Evolutionary conservation across 2,329 filamentous ascomycete genomes (phyloP), one percentile per base, ranked within the genome.

Genomic region (Fusarium mangiferae): DNA sequence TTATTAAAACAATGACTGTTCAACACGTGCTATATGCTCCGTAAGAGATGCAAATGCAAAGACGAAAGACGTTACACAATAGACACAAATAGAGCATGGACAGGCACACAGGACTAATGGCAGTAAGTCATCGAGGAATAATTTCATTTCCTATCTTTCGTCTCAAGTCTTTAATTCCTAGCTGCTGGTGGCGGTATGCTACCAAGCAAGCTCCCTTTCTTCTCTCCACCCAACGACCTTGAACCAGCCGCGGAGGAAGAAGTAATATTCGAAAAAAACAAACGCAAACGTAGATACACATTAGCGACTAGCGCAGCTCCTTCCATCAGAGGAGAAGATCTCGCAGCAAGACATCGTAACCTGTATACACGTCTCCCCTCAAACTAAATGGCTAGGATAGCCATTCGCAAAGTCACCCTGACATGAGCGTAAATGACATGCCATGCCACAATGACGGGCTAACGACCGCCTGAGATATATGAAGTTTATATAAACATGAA

Each of bases 301-400:
- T 79, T 77, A 73, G 74, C 77, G 74, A 77, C 74, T 77, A 75
- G 72, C 75, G 70, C 75, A 72, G 70, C 65, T 68, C 68, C 56
- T 28, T 38, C 49, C 33, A 52, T 52, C 38, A 17, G 14, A 45
- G 24, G 49, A 57, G 57, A 56, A 66, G 59, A 56, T 62, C 64
- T 58, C 68, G 62, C 44, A 59, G 64, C 63, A 66, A 66, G 63
- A 58, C 63, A 52, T 65, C 76, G 66, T 68, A 56, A 68, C 66
- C 64, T 65, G 51, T 71, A 57, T 75, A 51, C 49, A 51, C 38
- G 45, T 66, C 46, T 55, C 60, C 59, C 48, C 66, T 63, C 46
- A 61, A 48, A 58, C 57, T 54, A 51, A 56, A 45, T 45, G 45
- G 60, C 61, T 66, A 52, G 68, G 46, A 67, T 42, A 12, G 51